Conservation (phyloP, 2,329 filamentous ascomycete genomes). For the Colletotrichum gloeosporioides region DNA sequence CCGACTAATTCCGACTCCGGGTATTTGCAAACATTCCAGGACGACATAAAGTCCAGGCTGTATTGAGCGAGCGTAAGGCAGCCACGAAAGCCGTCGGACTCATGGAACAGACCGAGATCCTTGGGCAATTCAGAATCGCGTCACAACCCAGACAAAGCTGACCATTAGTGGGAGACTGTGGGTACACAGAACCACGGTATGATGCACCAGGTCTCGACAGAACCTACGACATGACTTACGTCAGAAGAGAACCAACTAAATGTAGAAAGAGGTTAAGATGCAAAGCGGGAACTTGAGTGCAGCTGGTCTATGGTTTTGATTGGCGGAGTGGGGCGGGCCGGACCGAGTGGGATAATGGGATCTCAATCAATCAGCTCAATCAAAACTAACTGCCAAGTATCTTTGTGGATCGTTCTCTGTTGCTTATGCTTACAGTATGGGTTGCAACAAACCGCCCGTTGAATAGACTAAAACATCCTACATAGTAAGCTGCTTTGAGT, state of each 20-base stretch:
- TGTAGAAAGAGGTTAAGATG: neutral
- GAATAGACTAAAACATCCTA: neutral
- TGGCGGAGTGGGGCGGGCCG: neutral
- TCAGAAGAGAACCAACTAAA: neutral
- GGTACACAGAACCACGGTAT: neutral
- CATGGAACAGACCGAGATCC: neutral
- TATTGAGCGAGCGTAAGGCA: neutral
- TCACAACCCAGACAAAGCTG: neutral
- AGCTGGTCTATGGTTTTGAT: neutral
- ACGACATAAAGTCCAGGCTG: neutral
- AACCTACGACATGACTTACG: neutral
- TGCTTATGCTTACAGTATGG: neutral
- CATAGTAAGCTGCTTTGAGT: neutral
- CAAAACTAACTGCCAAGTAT: neutral
- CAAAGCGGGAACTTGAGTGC: neutral
- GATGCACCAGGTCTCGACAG: neutral
- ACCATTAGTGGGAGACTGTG: neutral
- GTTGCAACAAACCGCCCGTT: neutral
- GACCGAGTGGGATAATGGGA: neutral
- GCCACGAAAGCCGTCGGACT: neutral
- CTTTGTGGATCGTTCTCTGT: neutral
- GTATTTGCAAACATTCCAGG: neutral
- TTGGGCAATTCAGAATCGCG: neutral
- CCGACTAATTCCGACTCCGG: neutral
- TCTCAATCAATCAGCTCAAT: neutral